Base-by-base conservation (phyloP, 441 rosid species). In the Populus trichocarpa region DNA sequence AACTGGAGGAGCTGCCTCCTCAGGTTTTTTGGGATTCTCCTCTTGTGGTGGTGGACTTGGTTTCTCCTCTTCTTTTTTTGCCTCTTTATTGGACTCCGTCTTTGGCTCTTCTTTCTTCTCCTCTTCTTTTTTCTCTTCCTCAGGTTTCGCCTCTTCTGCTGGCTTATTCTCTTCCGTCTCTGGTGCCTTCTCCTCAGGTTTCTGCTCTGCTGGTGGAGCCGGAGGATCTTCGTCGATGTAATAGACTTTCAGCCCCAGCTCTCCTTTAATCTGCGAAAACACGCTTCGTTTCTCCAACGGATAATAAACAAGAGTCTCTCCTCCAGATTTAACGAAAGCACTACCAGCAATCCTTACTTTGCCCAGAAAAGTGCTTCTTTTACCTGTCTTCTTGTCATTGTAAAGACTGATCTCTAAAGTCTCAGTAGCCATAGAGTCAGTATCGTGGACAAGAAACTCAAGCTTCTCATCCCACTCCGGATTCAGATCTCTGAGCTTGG, bases 401-500 rank as follows among this genome's bases (percentile, higher is more conserved):
- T 90, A 92, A 14, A 93, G 88, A 80, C 87, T 92, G 70, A 93
- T 85, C 90, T 93, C 98, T 53, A 92, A 78, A 9, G 88, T 86
- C 84, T 93, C 94, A 0, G 85, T 28, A 6, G 84, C 76, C 93
- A 92, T 87, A 57, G 95, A 85, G 0, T 90, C 94, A 0, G 32
- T 57, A 28, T 90, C 92, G 72, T 90, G 91, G 30, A 93, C 91
- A 5, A 89, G 85, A 75, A 93, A 92, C 84, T 93, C 97, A 28
- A 92, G 83, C 81, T 78, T 87, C 86, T 93, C 98, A 61, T 93
- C 92, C 98, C 98, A 93, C 35, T 88, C 89, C 0, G 98, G 98
- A 82, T 93, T 93, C 22, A 93, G 89, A 83, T 93, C 98, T 76
- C 91, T 76, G 83, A 84, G 85, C 85, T 89, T 93, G 0, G 98